phyloP scores from a whole-genome alignment of 2,329 filamentous ascomycete genomes.

The Taxawa tesnikishii region DNA sequence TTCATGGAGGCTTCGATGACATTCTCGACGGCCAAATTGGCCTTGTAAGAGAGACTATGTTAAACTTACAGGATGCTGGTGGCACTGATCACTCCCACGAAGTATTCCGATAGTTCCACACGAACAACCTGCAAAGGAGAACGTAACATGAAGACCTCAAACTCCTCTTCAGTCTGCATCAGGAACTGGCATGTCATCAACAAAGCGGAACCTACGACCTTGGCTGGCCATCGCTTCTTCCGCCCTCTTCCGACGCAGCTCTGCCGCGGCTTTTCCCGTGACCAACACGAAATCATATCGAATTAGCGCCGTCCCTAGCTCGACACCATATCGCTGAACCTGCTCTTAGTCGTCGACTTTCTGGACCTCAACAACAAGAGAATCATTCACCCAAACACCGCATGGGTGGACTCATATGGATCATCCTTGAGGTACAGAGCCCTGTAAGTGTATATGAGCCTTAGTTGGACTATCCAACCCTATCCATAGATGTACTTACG shows the following conservation, averaged over 20 bases:
- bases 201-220: neutral
- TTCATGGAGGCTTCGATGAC: too few species aligned
- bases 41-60: too few species aligned
- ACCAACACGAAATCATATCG: conserved; percentile 3
- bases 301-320: neutral
- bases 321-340: neutral
- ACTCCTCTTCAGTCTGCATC: conserved; percentile 1
- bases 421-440: neutral
- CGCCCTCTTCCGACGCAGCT: neutral
- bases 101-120: too few species aligned
- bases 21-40: too few species aligned
- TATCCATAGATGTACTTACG: neutral
- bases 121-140: too few species aligned
- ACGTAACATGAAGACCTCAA: too few species aligned
- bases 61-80: too few species aligned
- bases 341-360: neutral
- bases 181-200: conserved; percentile 1
- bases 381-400: conserved; percentile 4
- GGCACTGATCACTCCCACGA: too few species aligned
- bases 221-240: neutral
- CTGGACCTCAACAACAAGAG: conserved; percentile 1
- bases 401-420: conserved; percentile 1
- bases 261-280: neutral
- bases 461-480: neutral
- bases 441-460: too few species aligned